phyloP scores from a whole-genome alignment of 768 basidiomycete genomes.

The Tulasnella calospora region DNA sequence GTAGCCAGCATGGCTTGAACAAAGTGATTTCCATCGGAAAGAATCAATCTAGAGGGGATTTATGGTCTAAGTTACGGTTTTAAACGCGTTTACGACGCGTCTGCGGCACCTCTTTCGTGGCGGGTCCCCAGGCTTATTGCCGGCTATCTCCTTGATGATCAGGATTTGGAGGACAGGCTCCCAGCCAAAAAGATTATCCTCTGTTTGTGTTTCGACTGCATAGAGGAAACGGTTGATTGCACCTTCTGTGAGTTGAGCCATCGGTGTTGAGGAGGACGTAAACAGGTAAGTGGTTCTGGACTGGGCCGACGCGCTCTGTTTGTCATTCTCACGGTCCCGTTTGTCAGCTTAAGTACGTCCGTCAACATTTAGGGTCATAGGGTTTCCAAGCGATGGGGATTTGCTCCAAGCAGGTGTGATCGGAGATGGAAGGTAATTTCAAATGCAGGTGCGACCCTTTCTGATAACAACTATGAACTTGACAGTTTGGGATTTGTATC shows the following conservation, averaged over 20 bases:
- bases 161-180: slow-evolving; percentile 69
- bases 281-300: not conserved
- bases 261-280: not conserved
- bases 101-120: slow-evolving; percentile 23
- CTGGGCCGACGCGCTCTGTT: slow-evolving; percentile 8
- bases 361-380: not conserved
- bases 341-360: not conserved
- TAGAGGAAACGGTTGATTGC: slow-evolving; percentile 12
- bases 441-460: not conserved
- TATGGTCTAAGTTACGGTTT: not conserved
- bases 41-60: slow-evolving; percentile 58
- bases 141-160: slow-evolving; percentile 70
- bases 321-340: slow-evolving; percentile 4
- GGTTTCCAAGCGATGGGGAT: not conserved
- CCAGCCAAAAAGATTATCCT: slow-evolving; percentile 32
- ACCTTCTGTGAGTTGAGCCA: slow-evolving; percentile 48
- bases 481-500: not conserved
- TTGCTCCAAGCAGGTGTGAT: not conserved
- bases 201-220: not conserved
- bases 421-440: not conserved
- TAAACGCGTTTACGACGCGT: slow-evolving; percentile 17
- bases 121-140: slow-evolving; percentile 36
- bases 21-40: slow-evolving; percentile 84
- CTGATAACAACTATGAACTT: not conserved
- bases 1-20: slow-evolving; percentile 94